These are phyloP conservation scores for Kernera saxatilis DNA, from an alignment of 345 rosid species.

Conservation along the genomic window DNA sequence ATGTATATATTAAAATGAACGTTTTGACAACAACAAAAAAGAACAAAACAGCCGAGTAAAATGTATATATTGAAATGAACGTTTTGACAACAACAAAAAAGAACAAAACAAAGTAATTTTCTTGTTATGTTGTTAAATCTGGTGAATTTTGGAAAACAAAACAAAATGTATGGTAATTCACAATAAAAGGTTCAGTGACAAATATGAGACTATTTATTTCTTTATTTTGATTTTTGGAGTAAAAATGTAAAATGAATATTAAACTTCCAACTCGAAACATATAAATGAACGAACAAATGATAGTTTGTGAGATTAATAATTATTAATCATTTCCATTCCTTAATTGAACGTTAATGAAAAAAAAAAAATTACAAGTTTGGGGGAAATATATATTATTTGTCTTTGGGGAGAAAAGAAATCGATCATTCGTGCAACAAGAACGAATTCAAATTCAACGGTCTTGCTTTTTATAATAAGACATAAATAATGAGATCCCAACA, in stretches of 20 bases:
- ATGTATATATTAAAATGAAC: neutral
- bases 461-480: constrained; percentile 16
- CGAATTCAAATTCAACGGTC: constrained; percentile 12
- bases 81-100: too few relatives aligned
- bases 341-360: neutral
- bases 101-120: neutral
- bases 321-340: neutral
- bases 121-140: neutral
- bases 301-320: neutral
- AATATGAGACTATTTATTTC: too few relatives aligned
- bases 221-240: neutral
- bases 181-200: too few relatives aligned
- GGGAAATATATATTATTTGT: neutral
- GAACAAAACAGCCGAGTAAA: too few relatives aligned
- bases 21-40: too few relatives aligned
- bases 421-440: constrained; percentile 19
- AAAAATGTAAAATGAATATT: neutral
- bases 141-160: too few relatives aligned
- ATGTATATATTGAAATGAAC: neutral
- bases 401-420: neutral
- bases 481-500: constrained; percentile 14
- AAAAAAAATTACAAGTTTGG: neutral
- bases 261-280: neutral
- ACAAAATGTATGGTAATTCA: too few relatives aligned
- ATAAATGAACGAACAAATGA: neutral